A percentile compares a stretch with the other conserved stretches of the same genome.
Evolutionary conservation across 805 yeast species (phyloP).

Genomic region (Candida germanica): DNA sequence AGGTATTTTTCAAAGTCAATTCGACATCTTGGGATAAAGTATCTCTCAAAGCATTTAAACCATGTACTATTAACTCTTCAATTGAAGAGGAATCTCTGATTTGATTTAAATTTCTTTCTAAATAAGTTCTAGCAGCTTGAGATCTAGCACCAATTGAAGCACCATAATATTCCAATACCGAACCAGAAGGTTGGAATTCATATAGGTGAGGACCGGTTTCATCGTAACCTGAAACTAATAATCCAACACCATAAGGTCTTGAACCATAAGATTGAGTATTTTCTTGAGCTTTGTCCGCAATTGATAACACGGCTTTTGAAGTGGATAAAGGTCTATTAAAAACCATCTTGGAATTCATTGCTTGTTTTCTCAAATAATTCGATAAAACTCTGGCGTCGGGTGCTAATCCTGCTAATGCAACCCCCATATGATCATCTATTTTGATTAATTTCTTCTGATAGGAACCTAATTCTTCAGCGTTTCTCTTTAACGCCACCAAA

Average conservation of each 20-base stretch:
- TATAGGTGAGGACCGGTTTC: conserved; percentile 90
- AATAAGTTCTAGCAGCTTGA: conserved; percentile 94
- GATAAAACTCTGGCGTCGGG: conserved; percentile 96
- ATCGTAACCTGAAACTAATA: conserved; percentile 85
- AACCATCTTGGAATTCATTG: conserved; percentile 81
- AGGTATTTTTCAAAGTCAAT: conserved; percentile 76
- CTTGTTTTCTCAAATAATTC: conserved; percentile 85
- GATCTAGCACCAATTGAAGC: conserved; percentile 98
- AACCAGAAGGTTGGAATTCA: conserved; percentile 96
- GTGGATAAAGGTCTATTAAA: conserved; percentile 84
- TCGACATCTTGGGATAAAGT: conserved; percentile 94
- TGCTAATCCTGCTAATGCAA: conserved; percentile 95
- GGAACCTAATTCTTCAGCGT: conserved; percentile 95
- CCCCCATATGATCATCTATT: conserved; percentile 90
- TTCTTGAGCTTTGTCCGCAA: conserved; percentile 95
- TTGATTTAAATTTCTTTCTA: conserved; percentile 78
- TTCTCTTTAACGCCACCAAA: conserved; percentile 88
- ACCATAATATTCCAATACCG: conserved; percentile 85
- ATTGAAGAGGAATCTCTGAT: conserved; percentile 56
- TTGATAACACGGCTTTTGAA: conserved; percentile 74
- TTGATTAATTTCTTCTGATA: conserved; percentile 92
- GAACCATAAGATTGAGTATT: conserved; percentile 96
- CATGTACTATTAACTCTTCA: conserved; percentile 79
- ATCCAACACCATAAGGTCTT: conserved; percentile 97
- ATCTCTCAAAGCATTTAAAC: conserved; percentile 87